phyloP scores from a whole-genome alignment of 371 early-diverging fungal species.

The Nematocida homosporus region DNA sequence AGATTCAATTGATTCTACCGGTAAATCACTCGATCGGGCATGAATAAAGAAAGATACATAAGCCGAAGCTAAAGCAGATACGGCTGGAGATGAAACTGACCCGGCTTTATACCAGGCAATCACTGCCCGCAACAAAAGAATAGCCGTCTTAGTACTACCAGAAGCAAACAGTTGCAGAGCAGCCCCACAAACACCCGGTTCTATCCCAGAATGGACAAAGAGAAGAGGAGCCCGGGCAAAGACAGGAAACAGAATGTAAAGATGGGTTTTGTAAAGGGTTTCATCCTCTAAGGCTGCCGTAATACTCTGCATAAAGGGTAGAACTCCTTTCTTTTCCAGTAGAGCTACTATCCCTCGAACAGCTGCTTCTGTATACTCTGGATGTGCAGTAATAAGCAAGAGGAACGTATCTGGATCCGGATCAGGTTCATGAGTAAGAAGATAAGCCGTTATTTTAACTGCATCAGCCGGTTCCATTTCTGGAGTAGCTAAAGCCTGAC shows the following conservation, averaged over 20 bases:
- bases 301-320: slow-evolving; percentile 28
- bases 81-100: not conserved
- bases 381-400: slow-evolving; percentile 45
- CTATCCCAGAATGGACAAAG: slow-evolving; percentile 32
- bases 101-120: slow-evolving; percentile 39
- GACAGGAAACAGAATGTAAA: slow-evolving; percentile 42
- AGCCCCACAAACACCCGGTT: slow-evolving; percentile 14
- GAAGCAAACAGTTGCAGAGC: slow-evolving; percentile 17
- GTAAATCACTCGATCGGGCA: not conserved
- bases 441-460: slow-evolving; percentile 27
- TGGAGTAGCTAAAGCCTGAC: slow-evolving; percentile 20
- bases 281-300: slow-evolving; percentile 48
- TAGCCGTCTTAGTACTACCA: slow-evolving; percentile 11
- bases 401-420: slow-evolving; percentile 17
- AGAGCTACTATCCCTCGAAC: slow-evolving; percentile 26
- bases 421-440: slow-evolving; percentile 4
- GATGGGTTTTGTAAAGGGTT: slow-evolving; percentile 49
- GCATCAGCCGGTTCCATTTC: slow-evolving; percentile 48
- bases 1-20: not conserved
- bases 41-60: slow-evolving; percentile 38
- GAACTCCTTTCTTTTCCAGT: slow-evolving; percentile 21
- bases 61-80: not conserved
- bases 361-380: slow-evolving; percentile 49
- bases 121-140: slow-evolving; percentile 28
- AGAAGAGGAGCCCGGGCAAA: slow-evolving; percentile 23